Percentiles rank a stretch among this genome's conserved stretches.
These are phyloP conservation scores for Epichloe amarillans DNA, from an alignment of 2,329 filamentous ascomycete genomes.

Conservation along the genomic window DNA sequence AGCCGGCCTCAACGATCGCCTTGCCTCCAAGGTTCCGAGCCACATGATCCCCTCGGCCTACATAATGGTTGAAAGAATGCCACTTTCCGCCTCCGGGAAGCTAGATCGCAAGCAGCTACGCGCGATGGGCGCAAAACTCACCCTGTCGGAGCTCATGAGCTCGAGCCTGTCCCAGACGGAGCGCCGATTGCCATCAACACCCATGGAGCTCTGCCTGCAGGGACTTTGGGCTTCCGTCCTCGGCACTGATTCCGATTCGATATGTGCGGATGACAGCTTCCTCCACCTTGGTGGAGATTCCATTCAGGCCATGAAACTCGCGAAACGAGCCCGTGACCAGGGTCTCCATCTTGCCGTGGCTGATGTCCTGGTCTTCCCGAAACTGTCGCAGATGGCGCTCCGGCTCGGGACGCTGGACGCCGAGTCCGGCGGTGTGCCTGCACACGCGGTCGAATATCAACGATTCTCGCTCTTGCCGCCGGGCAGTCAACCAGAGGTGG, in stretches of 20 bases:
- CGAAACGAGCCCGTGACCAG: neutral
- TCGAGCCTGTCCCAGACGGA: neutral
- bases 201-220: slow-evolving; percentile 9
- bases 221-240: slow-evolving; percentile 2
- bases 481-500: neutral
- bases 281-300: slow-evolving; percentile 7
- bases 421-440: neutral
- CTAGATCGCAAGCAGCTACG: slow-evolving; percentile 2
- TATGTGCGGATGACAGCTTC: slow-evolving; percentile 6
- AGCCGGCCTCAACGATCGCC: neutral
- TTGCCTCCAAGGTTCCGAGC: neutral
- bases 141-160: neutral
- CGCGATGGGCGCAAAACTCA: neutral
- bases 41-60: slow-evolving; percentile 2
- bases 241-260: neutral
- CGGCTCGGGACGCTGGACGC: neutral
- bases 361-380: neutral
- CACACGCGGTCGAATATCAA: neutral
- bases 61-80: slow-evolving; percentile 1
- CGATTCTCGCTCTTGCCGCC: slow-evolving; percentile 1
- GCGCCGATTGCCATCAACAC: slow-evolving; percentile 3
- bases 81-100: slow-evolving; percentile 1
- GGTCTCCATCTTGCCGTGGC: neutral
- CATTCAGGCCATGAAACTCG: slow-evolving; percentile 6
- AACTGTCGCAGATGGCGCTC: neutral